Conservation (phyloP, 2,329 filamentous ascomycete genomes). For the Cordyceps pruinosa region DNA sequence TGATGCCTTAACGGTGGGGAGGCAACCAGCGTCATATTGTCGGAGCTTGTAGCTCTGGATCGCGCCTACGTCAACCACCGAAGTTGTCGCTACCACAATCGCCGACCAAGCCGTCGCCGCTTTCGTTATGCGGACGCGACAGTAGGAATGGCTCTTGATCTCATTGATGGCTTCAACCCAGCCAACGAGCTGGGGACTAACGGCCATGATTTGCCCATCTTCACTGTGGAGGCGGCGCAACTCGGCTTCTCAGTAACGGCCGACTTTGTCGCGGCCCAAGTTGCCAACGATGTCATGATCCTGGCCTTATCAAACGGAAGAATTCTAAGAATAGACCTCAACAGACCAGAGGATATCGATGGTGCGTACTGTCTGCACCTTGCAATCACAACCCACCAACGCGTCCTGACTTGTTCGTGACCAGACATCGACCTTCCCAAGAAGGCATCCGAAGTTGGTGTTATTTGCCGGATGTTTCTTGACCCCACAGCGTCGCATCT, state of each 20-base stretch:
- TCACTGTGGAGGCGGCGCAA: conserved; percentile 87
- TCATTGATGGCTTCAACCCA: conserved; percentile 61
- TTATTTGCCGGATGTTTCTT: conserved; percentile 94
- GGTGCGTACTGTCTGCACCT: conserved; percentile 40
- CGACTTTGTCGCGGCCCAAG: conserved; percentile 92
- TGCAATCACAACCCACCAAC: not conserved
- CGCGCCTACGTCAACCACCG: not conserved
- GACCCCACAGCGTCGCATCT: conserved; percentile 95
- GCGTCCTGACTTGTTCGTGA: conserved; percentile 8
- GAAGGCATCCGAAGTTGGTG: conserved; percentile 80
- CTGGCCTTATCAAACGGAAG: conserved; percentile 86
- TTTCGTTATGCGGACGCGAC: not conserved
- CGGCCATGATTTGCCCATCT: conserved; percentile 72
- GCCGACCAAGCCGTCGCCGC: not conserved
- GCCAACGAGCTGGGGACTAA: conserved; percentile 50
- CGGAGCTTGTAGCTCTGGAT: not conserved
- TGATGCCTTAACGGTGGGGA: not conserved
- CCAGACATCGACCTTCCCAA: conserved; percentile 94
- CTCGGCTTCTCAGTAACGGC: conserved; percentile 91
- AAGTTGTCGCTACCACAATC: not conserved
- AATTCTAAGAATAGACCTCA: conserved; percentile 88
- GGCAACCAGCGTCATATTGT: conserved; percentile 5
- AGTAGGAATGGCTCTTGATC: conserved; percentile 30
- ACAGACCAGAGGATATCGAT: conserved; percentile 92
- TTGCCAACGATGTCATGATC: conserved; percentile 94